Base-by-base conservation (phyloP, 2,329 filamentous ascomycete genomes). In the Tolypocladium guangdongense region DNA sequence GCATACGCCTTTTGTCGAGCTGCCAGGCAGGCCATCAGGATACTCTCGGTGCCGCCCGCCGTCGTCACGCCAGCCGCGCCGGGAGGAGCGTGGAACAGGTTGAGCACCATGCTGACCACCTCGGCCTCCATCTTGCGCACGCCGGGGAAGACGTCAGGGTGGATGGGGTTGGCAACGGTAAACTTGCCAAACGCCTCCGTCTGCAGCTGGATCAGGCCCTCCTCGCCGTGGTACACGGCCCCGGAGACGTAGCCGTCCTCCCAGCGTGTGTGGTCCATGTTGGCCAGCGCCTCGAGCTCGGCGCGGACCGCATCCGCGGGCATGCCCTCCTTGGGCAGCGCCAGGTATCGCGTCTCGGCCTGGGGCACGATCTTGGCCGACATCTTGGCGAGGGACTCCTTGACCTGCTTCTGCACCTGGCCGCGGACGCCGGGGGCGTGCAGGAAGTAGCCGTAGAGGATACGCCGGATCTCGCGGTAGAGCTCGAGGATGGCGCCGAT, bases 71-170 rank as follows among this genome's bases (percentile, higher is more conserved):
- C 93, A 6, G 88, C 91, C 33, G 85, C 89, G 53, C 83, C 86
- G n/a, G 83, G 75, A 3, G 93, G 93, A 10, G 87, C 90, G 69
- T 95, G 89, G 76, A 96, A 99, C 68, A 99, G 74, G 46, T 82
- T 81, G 56, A 95, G 75, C 33, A 95, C 90, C 92, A 99, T 99
- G 59, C 91, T 87, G 51, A 99, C 93, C 57, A 99, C 77, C 74
- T 99, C 93, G 46, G 93, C 92, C 75, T 99, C 93, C 93, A 99
- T 99, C 81, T 99, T 99, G 63, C 93, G 80, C 51, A 99, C 91
- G 32, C 92, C 93, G 18, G 93, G 93, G 73, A 99, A 99, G 45
- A 99, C 92, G 72, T 99, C 93, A 7, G 93, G 93, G 69, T 99
- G 93, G 61, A 99, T 93, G 3, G 93, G 93, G 69, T 99, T 99